Evolutionary conservation across 441 rosid genomes (phyloP).

Genomic region (Omphalea diandra): DNA sequence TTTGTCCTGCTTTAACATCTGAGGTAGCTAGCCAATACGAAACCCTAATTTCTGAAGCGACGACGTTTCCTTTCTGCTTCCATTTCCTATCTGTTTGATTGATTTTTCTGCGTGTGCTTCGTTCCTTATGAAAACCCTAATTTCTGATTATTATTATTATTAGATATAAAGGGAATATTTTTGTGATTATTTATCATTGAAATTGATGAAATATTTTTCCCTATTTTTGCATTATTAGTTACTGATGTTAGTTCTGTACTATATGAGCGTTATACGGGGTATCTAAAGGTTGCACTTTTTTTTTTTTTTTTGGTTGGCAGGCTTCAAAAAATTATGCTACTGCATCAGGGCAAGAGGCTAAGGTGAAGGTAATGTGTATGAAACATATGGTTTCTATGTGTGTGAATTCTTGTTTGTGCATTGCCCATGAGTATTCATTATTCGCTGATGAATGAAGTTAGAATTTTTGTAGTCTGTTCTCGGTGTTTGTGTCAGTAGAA

Average conservation of each 20-base stretch:
- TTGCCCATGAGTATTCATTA: background rate
- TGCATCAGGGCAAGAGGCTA: constrained; percentile 40
- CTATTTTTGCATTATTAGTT: too few relatives aligned
- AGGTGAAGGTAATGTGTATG: constrained; percentile 54
- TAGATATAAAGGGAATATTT: too few relatives aligned
- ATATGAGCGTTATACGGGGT: background rate
- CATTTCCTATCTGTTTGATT: background rate
- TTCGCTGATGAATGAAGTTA: background rate
- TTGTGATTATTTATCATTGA: too few relatives aligned
- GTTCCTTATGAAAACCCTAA: constrained; percentile 3
- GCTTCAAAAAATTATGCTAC: constrained; percentile 48
- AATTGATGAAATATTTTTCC: too few relatives aligned
- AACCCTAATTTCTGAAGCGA: background rate
- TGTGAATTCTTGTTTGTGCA: background rate
- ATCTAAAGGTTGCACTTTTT: constrained; percentile 12
- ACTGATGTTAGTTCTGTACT: background rate
- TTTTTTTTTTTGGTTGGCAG: constrained; percentile 35
- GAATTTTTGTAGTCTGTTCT: background rate
- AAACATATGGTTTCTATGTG: background rate
- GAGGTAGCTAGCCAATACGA: constrained; percentile 46
- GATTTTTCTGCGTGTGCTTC: background rate
- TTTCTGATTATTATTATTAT: too few relatives aligned
- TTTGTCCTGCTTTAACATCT: constrained; percentile 32
- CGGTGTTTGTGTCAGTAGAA: background rate
- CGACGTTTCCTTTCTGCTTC: background rate